Base-by-base conservation (phyloP, 2,329 filamentous ascomycete species). In the Colletotrichum trifolii region DNA sequence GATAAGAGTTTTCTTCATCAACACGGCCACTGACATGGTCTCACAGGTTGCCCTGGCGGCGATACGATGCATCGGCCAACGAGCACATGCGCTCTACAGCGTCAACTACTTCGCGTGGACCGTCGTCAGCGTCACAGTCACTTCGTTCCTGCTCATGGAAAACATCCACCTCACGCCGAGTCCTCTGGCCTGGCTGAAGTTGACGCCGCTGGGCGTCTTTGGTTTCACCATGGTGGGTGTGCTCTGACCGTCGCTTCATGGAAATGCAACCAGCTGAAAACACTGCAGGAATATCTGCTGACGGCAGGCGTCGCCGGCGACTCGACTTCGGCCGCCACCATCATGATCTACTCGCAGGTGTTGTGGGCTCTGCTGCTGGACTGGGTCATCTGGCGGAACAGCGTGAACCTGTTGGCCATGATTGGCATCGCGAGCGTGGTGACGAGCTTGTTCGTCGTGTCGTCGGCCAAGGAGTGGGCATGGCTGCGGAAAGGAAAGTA, bases 301-400 rank as follows among this genome's bases (percentile, higher is more conserved):
- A 64, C 60, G 8, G 48, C 48, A 15, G 60, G 60, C 2, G 56
- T 64, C 12, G 60, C 60, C 15, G 53, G 56, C 4, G 60, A 64
- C 12, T 46, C 42, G 11, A 60, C 61, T 5, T 64, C 61, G 4
- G 45, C 38, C 2, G 61, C 61, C 6, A 60, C 48, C 0, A 64
- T 64, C 0, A 64, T 60, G 61, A 54, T 64, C 1, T 60, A 64
- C 43, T 64, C 61, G 1, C 61, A 64, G 56, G 61, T 64, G 1
- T 12, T 52, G 11, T 64, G 61, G 61, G 61, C 61, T 9, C 25
- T 64, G 0, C 12, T 64, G 4, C 38, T 64, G 1, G 61, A 64
- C 3, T 50, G 61, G 55, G 25, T 64, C 3, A 49, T 64, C 0
- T 64, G 56, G 55, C 49, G 42, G 1, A 35, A 42, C 35, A 49